Evolutionary conservation across 1,284 basidiomycete species (phyloP), one percentile per base, ranked within the genome.

Genomic region (Sphagnurus paluster): DNA sequence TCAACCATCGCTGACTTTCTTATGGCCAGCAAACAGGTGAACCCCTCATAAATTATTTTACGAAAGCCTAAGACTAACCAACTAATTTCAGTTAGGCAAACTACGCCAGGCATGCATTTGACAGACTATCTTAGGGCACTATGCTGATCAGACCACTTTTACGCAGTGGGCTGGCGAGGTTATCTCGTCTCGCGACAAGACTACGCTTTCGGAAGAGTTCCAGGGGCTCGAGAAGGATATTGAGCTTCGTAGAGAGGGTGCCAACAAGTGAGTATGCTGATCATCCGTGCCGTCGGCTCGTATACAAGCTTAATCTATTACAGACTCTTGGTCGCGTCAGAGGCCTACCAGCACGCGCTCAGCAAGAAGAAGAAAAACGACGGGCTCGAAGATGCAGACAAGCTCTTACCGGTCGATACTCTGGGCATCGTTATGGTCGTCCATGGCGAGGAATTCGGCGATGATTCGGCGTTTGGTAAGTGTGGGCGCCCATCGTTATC

Each of bases 351-450:
- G 44, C 74, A 75, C 55, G 69, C 69, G 8, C 64, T 90, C 8
- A 72, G 78, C 13, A 88, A 87, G 74, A 89, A 83, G 69, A 84
- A 80, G 56, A 67, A 76, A 3, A 77, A 71, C n/a, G 71, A 75
- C 13, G 76, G 72, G 1, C 66, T 83, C 2, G 79, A 79, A 25
- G 78, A 80, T 46, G 62, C 70, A 1, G 83, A 82, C 52, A 87
- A 88, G 60, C 68, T 87, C 24, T 67, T 88, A 17, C 79, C 86
- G 0, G 71, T 90, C 21, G 91, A 93, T 57, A 80, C 82, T 19
- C 71, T 94, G 5, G 92, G 92, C 1, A 74, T 90, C 41, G 87
- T 90, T 33, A 92, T 94, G 91, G 85, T 91, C 48, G 74, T 78
- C 23, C 87, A 92, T 58, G 91, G 92, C 9, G 87, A 91, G 56